These are phyloP conservation scores for Panicum hallii DNA, from an alignment of 202 grass and related monocot species.

Conservation along the genomic window DNA sequence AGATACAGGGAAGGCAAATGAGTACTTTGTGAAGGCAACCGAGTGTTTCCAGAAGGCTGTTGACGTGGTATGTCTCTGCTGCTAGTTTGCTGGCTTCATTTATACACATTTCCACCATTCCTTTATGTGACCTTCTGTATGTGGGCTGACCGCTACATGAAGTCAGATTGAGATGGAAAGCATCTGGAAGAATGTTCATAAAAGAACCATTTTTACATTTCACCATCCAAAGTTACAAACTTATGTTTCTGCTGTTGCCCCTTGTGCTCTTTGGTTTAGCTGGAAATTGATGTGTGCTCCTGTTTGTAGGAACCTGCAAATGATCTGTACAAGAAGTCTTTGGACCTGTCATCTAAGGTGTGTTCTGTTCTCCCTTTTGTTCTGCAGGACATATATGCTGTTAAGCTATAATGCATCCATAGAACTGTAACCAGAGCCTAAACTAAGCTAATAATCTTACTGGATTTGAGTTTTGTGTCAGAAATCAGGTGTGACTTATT, in stretches of 20 bases:
- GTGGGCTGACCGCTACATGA: background rate
- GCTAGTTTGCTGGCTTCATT: background rate
- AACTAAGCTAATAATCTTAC: background rate
- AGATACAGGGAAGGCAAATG: conserved; percentile 63
- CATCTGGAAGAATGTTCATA: conserved; percentile 16
- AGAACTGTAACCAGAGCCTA: background rate
- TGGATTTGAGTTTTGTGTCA: conserved; percentile 4
- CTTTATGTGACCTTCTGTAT: background rate
- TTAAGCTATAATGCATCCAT: conserved; percentile 13
- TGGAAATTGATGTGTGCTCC: background rate
- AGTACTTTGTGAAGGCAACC: conserved; percentile 74
- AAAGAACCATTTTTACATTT: background rate
- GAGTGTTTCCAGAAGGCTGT: conserved; percentile 79
- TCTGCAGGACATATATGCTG: conserved; percentile 1
- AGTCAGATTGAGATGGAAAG: background rate
- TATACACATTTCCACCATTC: background rate
- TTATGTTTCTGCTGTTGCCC: background rate
- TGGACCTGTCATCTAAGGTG: conserved; percentile 86
- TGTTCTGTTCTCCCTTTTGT: conserved; percentile 27
- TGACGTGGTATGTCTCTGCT: conserved; percentile 66
- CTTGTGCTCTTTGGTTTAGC: background rate
- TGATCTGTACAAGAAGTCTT: conserved; percentile 82
- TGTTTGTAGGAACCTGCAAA: conserved; percentile 88
- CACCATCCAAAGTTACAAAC: background rate
- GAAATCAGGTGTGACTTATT: background rate